Evolutionary conservation across 2,329 filamentous ascomycete species (phyloP).

Genomic region (Myriangium duriaei): DNA sequence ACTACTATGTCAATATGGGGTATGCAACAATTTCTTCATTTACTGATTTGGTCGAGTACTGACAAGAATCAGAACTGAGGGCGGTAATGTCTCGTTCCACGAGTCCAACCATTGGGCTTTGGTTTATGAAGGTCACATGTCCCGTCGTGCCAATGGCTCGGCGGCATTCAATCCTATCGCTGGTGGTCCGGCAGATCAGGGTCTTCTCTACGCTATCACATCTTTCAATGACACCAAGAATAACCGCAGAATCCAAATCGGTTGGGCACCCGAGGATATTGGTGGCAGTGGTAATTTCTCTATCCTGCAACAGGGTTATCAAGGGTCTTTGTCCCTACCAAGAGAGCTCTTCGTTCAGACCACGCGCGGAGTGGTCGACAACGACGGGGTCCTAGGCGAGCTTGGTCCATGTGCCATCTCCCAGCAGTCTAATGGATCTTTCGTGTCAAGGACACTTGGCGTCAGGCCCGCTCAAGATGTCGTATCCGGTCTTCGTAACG

Average conservation of each 20-base stretch:
- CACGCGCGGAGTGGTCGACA: conserved; percentile 26
- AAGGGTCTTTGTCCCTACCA: conserved; percentile 32
- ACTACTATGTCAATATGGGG: conserved; percentile 34
- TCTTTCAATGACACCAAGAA: conserved; percentile 38
- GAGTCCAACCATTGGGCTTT: conserved; percentile 30
- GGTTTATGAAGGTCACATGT: conserved; percentile 33
- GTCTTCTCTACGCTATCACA: conserved; percentile 32
- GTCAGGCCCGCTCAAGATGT: conserved; percentile 33
- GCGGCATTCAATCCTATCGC: conserved; percentile 32
- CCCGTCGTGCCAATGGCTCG: conserved; percentile 31
- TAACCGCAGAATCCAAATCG: conserved; percentile 35
- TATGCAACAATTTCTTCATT: background rate
- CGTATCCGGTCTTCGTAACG: conserved; percentile 27
- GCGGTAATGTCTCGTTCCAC: conserved; percentile 32
- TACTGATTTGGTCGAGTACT: background rate
- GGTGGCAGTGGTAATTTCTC: conserved; percentile 27
- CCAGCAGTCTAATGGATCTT: conserved; percentile 20
- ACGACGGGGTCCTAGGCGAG: conserved; percentile 21
- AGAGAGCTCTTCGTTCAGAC: conserved; percentile 36
- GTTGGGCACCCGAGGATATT: conserved; percentile 33
- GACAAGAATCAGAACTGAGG: conserved; percentile 25
- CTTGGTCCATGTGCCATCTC: conserved; percentile 26
- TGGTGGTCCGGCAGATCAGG: conserved; percentile 33
- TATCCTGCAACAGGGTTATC: conserved; percentile 31
- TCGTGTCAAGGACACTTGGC: conserved; percentile 33